These are phyloP conservation scores for Aspergillus sp. DNA, from an alignment of 2,329 filamentous ascomycete genomes.

Conservation along the genomic window DNA sequence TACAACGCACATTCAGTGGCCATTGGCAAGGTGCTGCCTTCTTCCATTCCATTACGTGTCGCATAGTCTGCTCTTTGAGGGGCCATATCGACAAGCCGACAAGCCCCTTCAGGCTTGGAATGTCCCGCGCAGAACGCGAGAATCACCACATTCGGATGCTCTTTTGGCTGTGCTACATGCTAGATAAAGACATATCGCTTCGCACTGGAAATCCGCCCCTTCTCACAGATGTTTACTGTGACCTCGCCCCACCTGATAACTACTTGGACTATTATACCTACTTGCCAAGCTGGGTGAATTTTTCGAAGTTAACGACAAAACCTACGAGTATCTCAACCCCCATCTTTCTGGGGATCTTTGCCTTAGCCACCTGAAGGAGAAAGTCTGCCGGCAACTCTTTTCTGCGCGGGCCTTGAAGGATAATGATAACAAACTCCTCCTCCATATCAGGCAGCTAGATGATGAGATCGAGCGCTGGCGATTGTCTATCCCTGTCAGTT, in stretches of 20 bases:
- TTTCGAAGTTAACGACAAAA: neutral
- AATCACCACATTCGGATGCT: slow-evolving; percentile 5
- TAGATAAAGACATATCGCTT: slow-evolving; percentile 8
- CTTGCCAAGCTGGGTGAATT: neutral
- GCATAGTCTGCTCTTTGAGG: slow-evolving; percentile 7
- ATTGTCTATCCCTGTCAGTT: slow-evolving; percentile 5
- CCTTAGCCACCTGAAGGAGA: slow-evolving; percentile 8
- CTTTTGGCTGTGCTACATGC: slow-evolving; percentile 9
- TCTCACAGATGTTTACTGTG: slow-evolving; percentile 9
- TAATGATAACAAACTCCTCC: slow-evolving; percentile 8
- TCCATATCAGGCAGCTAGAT: slow-evolving; percentile 10
- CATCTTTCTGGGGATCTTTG: slow-evolving; percentile 5
- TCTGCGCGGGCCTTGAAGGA: slow-evolving; percentile 7
- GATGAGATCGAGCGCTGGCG: slow-evolving; percentile 12
- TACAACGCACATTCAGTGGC: slow-evolving; percentile 5
- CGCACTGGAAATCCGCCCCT: slow-evolving; percentile 8
- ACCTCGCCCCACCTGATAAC: slow-evolving; percentile 3
- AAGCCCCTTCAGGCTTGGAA: neutral
- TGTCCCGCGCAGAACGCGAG: slow-evolving; percentile 1
- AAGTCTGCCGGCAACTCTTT: slow-evolving; percentile 7
- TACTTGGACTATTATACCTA: slow-evolving; percentile 4
- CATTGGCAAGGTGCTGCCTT: slow-evolving; percentile 8
- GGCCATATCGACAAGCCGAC: slow-evolving; percentile 3
- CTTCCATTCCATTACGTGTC: slow-evolving; percentile 8
- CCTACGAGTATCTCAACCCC: neutral